A percentile compares a stretch with the other conserved stretches of the same genome.
phyloP scores from a whole-genome alignment of 1,139 yeast species.

The Yueomyces sp. region DNA sequence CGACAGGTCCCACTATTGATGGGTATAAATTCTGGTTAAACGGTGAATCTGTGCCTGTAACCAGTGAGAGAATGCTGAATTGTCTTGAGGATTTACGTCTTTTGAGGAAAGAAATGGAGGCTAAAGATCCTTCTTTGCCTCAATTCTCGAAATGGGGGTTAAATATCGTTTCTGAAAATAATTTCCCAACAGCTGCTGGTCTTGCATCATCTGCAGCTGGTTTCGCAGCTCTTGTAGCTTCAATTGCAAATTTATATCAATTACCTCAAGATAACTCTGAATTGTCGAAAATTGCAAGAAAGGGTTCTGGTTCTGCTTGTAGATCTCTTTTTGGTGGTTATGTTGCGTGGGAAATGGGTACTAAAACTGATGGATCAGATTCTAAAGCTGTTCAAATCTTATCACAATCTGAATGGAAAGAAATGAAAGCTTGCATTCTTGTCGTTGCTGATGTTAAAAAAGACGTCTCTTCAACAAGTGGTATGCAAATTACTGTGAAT shows the following conservation, averaged over 20 bases:
- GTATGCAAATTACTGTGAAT: constrained; percentile 89
- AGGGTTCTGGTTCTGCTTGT: constrained; percentile 97
- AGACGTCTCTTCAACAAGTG: constrained; percentile 88
- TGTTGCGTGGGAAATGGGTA: constrained; percentile 99
- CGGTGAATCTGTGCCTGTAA: constrained; percentile 56
- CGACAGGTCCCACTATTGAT: constrained; percentile 44
- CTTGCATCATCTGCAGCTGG: constrained; percentile 98
- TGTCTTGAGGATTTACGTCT: constrained; percentile 66
- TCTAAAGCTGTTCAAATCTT: constrained; percentile 90
- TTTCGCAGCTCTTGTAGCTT: constrained; percentile 84
- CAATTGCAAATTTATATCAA: constrained; percentile 70
- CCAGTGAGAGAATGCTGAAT: constrained; percentile 61
- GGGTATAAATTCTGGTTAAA: constrained; percentile 74
- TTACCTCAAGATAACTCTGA: constrained; percentile 76
- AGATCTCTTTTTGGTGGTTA: constrained; percentile 93
- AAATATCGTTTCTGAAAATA: constrained; percentile 84
- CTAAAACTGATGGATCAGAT: constrained; percentile 57
- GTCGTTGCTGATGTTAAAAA: constrained; percentile 90
- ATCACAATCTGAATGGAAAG: constrained; percentile 77
- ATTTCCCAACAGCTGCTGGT: constrained; percentile 98
- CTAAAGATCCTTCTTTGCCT: constrained; percentile 37
- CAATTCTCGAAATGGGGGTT: constrained; percentile 52
- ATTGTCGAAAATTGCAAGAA: constrained; percentile 85
- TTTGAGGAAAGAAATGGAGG: constrained; percentile 48
- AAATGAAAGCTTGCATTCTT: constrained; percentile 79